Base-by-base conservation (phyloP, 331 rosid species). In the Malus hybrid region DNA sequence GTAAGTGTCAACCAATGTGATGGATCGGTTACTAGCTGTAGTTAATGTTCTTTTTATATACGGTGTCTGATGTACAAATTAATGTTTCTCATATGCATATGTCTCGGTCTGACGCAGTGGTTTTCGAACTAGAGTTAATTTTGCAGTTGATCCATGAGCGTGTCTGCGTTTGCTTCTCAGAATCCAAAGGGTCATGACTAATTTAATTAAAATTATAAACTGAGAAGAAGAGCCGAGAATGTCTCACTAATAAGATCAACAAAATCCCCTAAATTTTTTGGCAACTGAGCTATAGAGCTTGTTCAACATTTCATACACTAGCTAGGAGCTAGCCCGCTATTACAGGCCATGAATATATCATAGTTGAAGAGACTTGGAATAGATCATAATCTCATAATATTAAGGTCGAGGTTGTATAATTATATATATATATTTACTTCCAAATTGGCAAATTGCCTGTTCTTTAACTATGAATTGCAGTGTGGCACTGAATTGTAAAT, bases 101-200 rank as follows among this genome's bases (percentile, higher is more conserved):
- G 3, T 50, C n/a, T 50, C 56, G n/a, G 56, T 50, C 56, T 16
- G n/a, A 6, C 8, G 56, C n/a, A 50, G n/a, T 16, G 56, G n/a
- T 50, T 50, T 50, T 50, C 56, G 18, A 57, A 6, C 65, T 27
- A 12, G 3, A 5, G 33, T 61, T 61, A 61, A 61, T 61, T 61
- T 61, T 61, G 65, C 32, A 60, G 3, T 3, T 3, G 33, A 60
- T 24, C 63, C 33, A 5, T 12, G 32, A 12, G 65, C 2, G 0
- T 36, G 33, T 6, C 5, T 27, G 33, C 56, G 86, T 76, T 75
- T 73, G 62, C 70, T 86, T 62, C 78, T 71, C 61, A 80, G 67
- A 68, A 81, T 62, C 62, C 29, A 20, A 5, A 12, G 15, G 65
- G 10, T 10, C 19, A 50, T 50, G 56, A 50, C 56, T 50, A 5